Evolutionary conservation across 140 eudicot species (phyloP).

Genomic region (Oenanthe javanica): DNA sequence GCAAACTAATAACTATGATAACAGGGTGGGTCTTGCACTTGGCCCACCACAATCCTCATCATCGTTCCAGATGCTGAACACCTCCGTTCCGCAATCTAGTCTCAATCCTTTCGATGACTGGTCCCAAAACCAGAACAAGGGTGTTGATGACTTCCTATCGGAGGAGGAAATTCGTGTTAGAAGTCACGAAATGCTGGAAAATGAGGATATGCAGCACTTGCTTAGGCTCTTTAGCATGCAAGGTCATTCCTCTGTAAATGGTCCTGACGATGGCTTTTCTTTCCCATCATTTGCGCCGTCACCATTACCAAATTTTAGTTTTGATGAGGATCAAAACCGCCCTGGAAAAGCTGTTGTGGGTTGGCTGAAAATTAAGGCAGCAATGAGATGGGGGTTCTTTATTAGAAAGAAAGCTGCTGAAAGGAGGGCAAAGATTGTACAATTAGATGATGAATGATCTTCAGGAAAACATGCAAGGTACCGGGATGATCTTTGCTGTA

Average conservation of each 20-base stretch:
- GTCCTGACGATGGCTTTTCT: constrained; percentile 33
- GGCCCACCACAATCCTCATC: constrained; percentile 29
- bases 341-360: constrained; percentile 59
- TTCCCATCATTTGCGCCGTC: constrained; percentile 36
- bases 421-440: constrained; percentile 43
- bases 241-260: constrained; percentile 26
- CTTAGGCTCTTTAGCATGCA: constrained; percentile 61
- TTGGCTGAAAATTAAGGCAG: constrained; percentile 61
- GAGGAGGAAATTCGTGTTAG: constrained; percentile 52
- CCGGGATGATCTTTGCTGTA: not conserved
- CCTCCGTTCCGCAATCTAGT: constrained; percentile 29
- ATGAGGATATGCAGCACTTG: constrained; percentile 62
- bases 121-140: constrained; percentile 29
- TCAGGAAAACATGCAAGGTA: not conserved
- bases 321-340: constrained; percentile 36
- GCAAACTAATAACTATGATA: constrained; percentile 16
- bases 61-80: constrained; percentile 14
- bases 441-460: constrained; percentile 32
- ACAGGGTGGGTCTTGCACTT: constrained; percentile 29
- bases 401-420: constrained; percentile 61
- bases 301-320: constrained; percentile 29
- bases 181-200: constrained; percentile 54
- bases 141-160: constrained; percentile 36
- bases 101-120: constrained; percentile 38
- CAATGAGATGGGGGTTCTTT: constrained; percentile 63